Evolutionary conservation across 768 basidiomycete genomes (phyloP), one percentile per base, ranked within the genome.

Genomic region (Lactifluus subvellereus): DNA sequence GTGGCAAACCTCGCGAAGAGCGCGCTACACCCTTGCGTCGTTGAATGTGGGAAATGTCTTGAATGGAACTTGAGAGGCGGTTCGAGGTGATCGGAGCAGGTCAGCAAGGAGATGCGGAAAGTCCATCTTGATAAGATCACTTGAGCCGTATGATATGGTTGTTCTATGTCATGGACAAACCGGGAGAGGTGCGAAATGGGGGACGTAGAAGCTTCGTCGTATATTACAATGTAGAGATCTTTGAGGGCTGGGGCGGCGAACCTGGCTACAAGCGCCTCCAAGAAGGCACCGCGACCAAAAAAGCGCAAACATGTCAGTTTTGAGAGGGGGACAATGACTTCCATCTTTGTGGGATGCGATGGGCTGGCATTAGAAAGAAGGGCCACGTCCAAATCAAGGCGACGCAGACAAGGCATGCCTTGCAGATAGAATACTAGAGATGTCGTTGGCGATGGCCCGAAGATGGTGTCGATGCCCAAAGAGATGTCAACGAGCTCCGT

Each of bases 221-320:
- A 4, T 4, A 35, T 2, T 2, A 2, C 1, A 10, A 52, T 3
- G 7, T 47, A 0, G n/a, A 47, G 10, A 38, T 50, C 20, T 18
- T 53, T 42, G 2, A 62, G 43, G 38, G 49, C 57, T 10, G 56
- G 61, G 10, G 42, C 55, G 13, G 42, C 2, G 9, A 62, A 45
- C 22, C 49, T 22, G 9, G 33, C 38, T 11, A 57, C 2, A 2
- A 62, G 50, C 18, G 8, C n/a, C 2, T 62, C 13, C 16, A 62
- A 52, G 6, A 18, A 38, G 20, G 1, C 3, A 1, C 11, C 4
- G 32, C 1, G 3, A 27, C 61, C 55, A 5, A 0, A 2, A 30
- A 33, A 57, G 38, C 33, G 32, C 16, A 62, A 35, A 11, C 0
- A 4, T 8, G 49, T 51, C 11, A 62, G 49, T 2, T 52, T 30